These are phyloP conservation scores for Stentor coeruleus DNA, from an alignment of 73 alveolate genomes.

Conservation along the genomic window DNA sequence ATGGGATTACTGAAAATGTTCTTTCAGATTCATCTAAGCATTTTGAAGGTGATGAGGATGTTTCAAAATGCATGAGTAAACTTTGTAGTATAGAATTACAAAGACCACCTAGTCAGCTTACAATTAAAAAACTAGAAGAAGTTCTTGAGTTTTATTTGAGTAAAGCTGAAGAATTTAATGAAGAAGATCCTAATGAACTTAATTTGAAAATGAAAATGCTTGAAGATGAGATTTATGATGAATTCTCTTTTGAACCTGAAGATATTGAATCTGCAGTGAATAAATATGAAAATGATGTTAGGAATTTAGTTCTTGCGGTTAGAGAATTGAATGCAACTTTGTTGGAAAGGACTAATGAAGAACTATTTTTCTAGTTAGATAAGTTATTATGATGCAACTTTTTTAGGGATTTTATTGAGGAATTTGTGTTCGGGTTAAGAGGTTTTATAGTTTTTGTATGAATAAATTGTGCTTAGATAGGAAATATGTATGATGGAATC, in stretches of 20 bases:
- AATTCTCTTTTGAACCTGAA: background rate
- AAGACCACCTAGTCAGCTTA: background rate
- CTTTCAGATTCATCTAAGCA: background rate
- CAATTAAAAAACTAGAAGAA: background rate
- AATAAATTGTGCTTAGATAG: too few species aligned
- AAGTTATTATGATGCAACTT: too few species aligned
- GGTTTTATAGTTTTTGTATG: too few species aligned
- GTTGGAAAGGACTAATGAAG: background rate
- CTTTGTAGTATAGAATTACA: background rate
- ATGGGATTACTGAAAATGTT: background rate
- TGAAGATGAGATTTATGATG: background rate
- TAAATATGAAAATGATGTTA: background rate
- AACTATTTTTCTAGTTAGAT: too few species aligned
- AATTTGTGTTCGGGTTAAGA: too few species aligned
- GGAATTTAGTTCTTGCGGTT: background rate
- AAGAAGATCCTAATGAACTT: conserved; percentile 7
- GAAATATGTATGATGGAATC: too few species aligned
- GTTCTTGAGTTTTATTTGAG: background rate
- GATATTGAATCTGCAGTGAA: background rate
- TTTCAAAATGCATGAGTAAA: background rate
- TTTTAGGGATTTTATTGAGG: too few species aligned
- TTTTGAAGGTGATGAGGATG: background rate
- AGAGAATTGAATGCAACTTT: background rate
- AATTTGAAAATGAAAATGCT: background rate
- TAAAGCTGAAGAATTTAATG: background rate